These are phyloP conservation scores for Mucor saturninus DNA, from an alignment of 371 early-diverging fungal genomes.

Conservation along the genomic window DNA sequence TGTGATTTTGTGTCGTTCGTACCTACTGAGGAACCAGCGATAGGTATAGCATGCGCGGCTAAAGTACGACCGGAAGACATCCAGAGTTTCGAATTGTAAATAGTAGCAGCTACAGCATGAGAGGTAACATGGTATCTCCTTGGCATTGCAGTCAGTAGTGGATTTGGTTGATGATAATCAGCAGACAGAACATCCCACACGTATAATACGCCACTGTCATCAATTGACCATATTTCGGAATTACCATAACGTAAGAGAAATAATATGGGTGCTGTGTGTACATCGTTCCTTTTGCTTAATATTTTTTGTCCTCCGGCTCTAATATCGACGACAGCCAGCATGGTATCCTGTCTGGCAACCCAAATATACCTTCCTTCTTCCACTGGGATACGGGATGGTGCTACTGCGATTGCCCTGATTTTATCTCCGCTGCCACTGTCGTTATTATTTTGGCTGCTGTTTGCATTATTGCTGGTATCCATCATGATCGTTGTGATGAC, in stretches of 20 bases:
- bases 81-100: constrained; percentile 65
- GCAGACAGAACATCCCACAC: constrained; percentile 64
- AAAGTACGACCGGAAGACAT: constrained; percentile 58
- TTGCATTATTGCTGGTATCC: constrained; percentile 6
- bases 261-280: constrained; percentile 65
- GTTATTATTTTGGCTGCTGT: constrained; percentile 16
- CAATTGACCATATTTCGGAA: constrained; percentile 74
- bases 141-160: constrained; percentile 35
- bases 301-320: constrained; percentile 32
- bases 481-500: constrained; percentile 16
- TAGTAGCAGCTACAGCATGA: constrained; percentile 41
- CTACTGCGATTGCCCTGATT: constrained; percentile 39
- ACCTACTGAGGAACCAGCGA: constrained; percentile 9
- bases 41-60: constrained; percentile 50
- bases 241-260: constrained; percentile 64
- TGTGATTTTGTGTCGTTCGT: constrained; percentile 15
- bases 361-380: constrained; percentile 68
- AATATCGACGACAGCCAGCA: constrained; percentile 65
- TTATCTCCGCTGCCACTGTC: constrained; percentile 33
- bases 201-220: constrained; percentile 72
- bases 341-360: constrained; percentile 64
- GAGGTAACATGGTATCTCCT: constrained; percentile 17
- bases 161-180: constrained; percentile 31
- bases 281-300: constrained; percentile 53
- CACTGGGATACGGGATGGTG: constrained; percentile 41